phyloP scores from a whole-genome alignment of 352 stramenopile genomes.

The Phytophthora multivora region DNA sequence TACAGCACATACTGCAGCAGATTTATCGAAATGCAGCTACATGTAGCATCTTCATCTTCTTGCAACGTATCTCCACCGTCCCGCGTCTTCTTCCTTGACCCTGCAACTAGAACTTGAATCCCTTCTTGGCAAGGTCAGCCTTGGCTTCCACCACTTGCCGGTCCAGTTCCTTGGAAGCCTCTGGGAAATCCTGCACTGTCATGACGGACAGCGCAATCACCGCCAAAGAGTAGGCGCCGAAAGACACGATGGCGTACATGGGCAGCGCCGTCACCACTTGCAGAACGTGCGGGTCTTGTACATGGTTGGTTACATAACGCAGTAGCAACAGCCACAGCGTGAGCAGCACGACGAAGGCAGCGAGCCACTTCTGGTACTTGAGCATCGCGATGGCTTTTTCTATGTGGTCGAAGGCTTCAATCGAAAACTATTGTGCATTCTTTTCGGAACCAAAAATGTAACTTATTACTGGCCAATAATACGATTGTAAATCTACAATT shows the following conservation, averaged over 20 bases:
- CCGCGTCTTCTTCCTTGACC: neutral
- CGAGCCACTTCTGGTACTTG: conserved; percentile 83
- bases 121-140: conserved; percentile 60
- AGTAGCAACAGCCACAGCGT: conserved; percentile 61
- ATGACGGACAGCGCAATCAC: conserved; percentile 74
- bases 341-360: conserved; percentile 48
- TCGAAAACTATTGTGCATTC: neutral
- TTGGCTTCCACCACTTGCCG: conserved; percentile 69
- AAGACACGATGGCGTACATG: conserved; percentile 72
- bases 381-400: conserved; percentile 45
- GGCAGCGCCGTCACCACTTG: conserved; percentile 64
- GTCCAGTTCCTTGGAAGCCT: conserved; percentile 73
- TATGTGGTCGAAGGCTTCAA: conserved; percentile 6
- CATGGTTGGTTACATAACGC: conserved; percentile 36
- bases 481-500: conserved; percentile 18
- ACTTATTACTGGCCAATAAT: conserved; percentile 11
- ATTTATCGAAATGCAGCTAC: neutral
- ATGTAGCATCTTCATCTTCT: too few species aligned
- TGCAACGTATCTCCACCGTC: too few species aligned
- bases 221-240: conserved; percentile 74
- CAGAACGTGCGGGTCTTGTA: conserved; percentile 44
- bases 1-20: neutral
- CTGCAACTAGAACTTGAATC: conserved; percentile 49
- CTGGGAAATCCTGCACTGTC: conserved; percentile 69
- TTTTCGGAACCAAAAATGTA: neutral